These are phyloP conservation scores for Pseudocercospora pini-densiflorae DNA, from an alignment of 2,329 filamentous ascomycete species.

Conservation along the genomic window DNA sequence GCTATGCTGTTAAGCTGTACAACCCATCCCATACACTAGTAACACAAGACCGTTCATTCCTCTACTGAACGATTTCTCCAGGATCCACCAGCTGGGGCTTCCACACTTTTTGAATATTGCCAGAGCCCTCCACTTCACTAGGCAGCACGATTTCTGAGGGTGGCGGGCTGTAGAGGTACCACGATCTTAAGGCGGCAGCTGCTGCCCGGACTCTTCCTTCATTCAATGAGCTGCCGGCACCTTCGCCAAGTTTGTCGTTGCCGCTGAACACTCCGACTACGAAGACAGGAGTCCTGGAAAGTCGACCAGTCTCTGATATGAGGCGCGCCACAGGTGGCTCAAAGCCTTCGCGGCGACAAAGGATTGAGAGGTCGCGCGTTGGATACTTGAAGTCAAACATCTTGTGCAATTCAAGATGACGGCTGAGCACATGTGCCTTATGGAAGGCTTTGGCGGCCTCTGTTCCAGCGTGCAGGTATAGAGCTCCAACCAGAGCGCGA, in stretches of 20 bases:
- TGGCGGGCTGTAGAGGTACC: slow-evolving; percentile 92
- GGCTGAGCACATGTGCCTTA: slow-evolving; percentile 73
- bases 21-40: slow-evolving; percentile 4
- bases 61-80: slow-evolving; percentile 57
- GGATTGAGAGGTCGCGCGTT: slow-evolving; percentile 77
- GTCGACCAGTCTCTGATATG: slow-evolving; percentile 86
- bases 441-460: slow-evolving; percentile 82
- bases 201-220: slow-evolving; percentile 79
- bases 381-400: slow-evolving; percentile 87
- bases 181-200: slow-evolving; percentile 84
- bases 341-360: slow-evolving; percentile 90
- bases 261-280: slow-evolving; percentile 95
- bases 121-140: slow-evolving; percentile 47
- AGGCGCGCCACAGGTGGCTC: slow-evolving; percentile 84
- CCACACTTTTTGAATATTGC: slow-evolving; percentile 46
- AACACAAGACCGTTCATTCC: slow-evolving; percentile 5
- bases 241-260: slow-evolving; percentile 88
- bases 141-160: slow-evolving; percentile 56
- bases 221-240: slow-evolving; percentile 75
- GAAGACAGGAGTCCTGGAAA: slow-evolving; percentile 84
- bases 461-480: slow-evolving; percentile 84
- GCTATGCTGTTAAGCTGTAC: slow-evolving; percentile 12
- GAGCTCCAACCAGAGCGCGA: slow-evolving; percentile 78
- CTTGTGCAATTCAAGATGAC: slow-evolving; percentile 57
- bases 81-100: slow-evolving; percentile 61